Evolutionary conservation across 2,329 filamentous ascomycete species (phyloP).

Genomic region (Pseudogymnoascus sp.): DNA sequence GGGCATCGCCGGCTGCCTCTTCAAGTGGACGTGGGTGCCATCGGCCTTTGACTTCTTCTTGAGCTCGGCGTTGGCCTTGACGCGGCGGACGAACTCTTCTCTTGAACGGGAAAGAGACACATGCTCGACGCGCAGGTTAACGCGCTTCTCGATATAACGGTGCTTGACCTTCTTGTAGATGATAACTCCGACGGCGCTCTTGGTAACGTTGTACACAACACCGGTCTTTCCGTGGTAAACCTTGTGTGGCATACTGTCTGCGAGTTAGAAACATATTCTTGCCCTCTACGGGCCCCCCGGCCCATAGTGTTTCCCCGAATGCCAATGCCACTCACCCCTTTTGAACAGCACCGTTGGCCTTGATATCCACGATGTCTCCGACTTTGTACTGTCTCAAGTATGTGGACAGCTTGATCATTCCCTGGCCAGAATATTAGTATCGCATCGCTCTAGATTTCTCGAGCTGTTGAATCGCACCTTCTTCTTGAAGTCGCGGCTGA

Average conservation of each 20-base stretch:
- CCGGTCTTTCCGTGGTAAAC: slow-evolving; percentile 99
- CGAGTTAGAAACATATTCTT: slow-evolving; percentile 14
- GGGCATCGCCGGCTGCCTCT: slow-evolving; percentile 78
- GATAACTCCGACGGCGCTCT: slow-evolving; percentile 95
- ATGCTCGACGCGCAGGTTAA: slow-evolving; percentile 99
- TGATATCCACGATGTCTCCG: slow-evolving; percentile 98
- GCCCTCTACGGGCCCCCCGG: background rate
- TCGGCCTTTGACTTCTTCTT: slow-evolving; percentile 90
- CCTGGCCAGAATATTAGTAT: slow-evolving; percentile 34
- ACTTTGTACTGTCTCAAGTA: slow-evolving; percentile 95
- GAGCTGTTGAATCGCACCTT: slow-evolving; percentile 35
- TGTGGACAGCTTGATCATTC: slow-evolving; percentile 85
- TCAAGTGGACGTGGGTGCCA: slow-evolving; percentile 81
- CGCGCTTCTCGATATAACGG: slow-evolving; percentile 99
- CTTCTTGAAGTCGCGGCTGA: slow-evolving; percentile 89
- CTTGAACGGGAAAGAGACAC: slow-evolving; percentile 87
- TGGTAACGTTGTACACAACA: slow-evolving; percentile 98
- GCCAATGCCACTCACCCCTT: slow-evolving; percentile 68
- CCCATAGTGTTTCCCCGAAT: background rate
- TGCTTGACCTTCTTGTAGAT: slow-evolving; percentile 99
- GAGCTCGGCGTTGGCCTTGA: slow-evolving; percentile 91
- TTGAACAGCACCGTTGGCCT: slow-evolving; percentile 96
- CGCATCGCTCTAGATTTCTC: background rate
- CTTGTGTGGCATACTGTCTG: slow-evolving; percentile 88
- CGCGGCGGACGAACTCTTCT: slow-evolving; percentile 91